phyloP scores from a whole-genome alignment of 169 alveolate species.

The Miamiensis avidus region DNA sequence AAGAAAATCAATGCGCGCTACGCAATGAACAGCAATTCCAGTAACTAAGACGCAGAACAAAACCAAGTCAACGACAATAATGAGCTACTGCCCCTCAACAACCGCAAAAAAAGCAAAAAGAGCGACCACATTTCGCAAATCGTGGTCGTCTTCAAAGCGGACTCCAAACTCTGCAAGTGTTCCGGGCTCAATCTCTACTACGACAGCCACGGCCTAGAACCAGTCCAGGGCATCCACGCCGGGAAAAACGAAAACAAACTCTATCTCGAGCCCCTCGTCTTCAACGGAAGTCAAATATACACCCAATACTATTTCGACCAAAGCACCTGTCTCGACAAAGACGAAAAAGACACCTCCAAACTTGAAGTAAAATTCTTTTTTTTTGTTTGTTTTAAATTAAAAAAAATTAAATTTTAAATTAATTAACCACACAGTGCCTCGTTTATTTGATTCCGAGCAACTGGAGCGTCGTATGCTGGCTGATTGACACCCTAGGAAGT shows the following conservation, averaged over 20 bases:
- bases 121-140: neutral
- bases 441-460: neutral
- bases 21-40: too few relatives aligned
- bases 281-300: neutral
- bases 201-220: neutral
- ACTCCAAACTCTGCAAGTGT: neutral
- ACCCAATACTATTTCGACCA: neutral
- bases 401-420: too few relatives aligned
- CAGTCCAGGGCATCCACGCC: neutral
- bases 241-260: neutral
- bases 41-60: neutral
- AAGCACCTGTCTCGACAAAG: neutral
- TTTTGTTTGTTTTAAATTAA: too few relatives aligned
- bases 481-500: neutral
- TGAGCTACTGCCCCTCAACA: neutral
- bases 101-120: too few relatives aligned
- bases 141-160: neutral
- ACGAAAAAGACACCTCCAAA: neutral
- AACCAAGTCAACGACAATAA: neutral
- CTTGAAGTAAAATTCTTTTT: neutral
- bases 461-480: neutral
- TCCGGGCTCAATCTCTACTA: neutral
- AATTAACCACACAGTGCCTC: neutral
- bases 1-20: too few relatives aligned
- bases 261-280: neutral